Base-by-base conservation (phyloP, 2,329 filamentous ascomycete species). In the Penicillium concentricum region DNA sequence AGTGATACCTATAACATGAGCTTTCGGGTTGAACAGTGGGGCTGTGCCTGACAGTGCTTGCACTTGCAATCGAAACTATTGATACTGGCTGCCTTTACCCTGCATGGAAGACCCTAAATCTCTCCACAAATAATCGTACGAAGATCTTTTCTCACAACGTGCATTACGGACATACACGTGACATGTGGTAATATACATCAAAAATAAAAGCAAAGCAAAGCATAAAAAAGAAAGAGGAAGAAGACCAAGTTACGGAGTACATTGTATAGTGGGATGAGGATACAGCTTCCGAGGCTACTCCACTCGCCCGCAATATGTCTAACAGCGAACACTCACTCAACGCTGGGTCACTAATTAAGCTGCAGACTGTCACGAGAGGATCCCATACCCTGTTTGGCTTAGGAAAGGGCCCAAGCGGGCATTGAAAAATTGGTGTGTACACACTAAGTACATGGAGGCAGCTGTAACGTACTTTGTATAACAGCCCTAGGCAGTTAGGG, bases 81-180 rank as follows among this genome's bases (percentile, higher is more conserved):
- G 42, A 46, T 44, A 38, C 12, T 46, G 50, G 24, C 26, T 53
- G 49, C 22, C 37, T 53, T n/a, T 46, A n/a, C 41, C 41, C 54
- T 56, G 48, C 54, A 56, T 52, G 6, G 28, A 50, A 35, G 28
- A 35, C 30, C 16, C 35, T 16, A 22, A 30, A 18, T 30, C 48
- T 20, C 49, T 41, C 26, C 15, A 32, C 34, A 48, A 41, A 13
- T 16, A 46, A 39, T 39, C 22, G 28, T 16, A 16, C 18, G 15
- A 26, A 38, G 39, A 52, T 38, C 18, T 15, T 20, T 24, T 20
- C 8, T 5, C 8, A 41, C 13, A 24, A 32, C 16, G 13, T 37
- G 34, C n/a, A 42, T 20, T 18, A 13, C 13, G 26, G 18, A 3
- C 5, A 32, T 22, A 20, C 15, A 39, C 48, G 39, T 45, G 39